Conservation (phyloP, 1,139 yeast genomes). For the Yamadazyma dendronema region DNA sequence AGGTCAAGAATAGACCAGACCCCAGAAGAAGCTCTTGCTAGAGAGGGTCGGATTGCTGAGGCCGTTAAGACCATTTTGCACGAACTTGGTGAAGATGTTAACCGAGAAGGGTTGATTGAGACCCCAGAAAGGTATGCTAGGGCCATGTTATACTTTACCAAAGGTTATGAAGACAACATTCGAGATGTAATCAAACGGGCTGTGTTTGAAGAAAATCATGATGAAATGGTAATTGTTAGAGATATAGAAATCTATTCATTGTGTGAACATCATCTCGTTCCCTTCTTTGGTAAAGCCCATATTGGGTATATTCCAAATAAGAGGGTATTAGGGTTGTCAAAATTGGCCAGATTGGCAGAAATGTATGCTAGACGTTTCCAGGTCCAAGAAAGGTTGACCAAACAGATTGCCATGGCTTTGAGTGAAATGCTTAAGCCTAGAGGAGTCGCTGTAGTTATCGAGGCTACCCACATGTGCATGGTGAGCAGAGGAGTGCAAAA, state of each 20-base stretch:
- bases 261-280: slow-evolving; percentile 97
- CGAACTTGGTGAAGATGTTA: slow-evolving; percentile 90
- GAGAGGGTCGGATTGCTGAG: slow-evolving; percentile 74
- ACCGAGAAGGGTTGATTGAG: slow-evolving; percentile 85
- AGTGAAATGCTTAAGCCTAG: slow-evolving; percentile 88
- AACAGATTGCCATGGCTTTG: slow-evolving; percentile 95
- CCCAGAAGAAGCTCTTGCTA: slow-evolving; percentile 54
- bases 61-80: slow-evolving; percentile 80
- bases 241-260: slow-evolving; percentile 90
- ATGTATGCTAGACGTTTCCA: slow-evolving; percentile 95
- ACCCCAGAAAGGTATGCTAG: slow-evolving; percentile 96
- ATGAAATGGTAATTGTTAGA: slow-evolving; percentile 96
- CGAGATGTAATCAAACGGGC: slow-evolving; percentile 91
- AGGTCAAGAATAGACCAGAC: slow-evolving; percentile 68
- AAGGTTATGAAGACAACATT: slow-evolving; percentile 93
- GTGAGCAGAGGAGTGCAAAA: slow-evolving; percentile 97
- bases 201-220: slow-evolving; percentile 96
- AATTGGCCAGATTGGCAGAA: slow-evolving; percentile 92
- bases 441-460: slow-evolving; percentile 97
- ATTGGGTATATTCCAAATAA: slow-evolving; percentile 96
- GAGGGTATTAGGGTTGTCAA: slow-evolving; percentile 89
- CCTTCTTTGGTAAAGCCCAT: slow-evolving; percentile 94
- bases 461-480: slow-evolving; percentile 99
- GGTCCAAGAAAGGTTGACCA: slow-evolving; percentile 94
- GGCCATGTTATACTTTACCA: slow-evolving; percentile 93